A percentile compares a stretch with the other conserved stretches of the same genome.
These are phyloP conservation scores for Fusarium sp. DNA, from an alignment of 2,329 filamentous ascomycete species.

Conservation along the genomic window DNA sequence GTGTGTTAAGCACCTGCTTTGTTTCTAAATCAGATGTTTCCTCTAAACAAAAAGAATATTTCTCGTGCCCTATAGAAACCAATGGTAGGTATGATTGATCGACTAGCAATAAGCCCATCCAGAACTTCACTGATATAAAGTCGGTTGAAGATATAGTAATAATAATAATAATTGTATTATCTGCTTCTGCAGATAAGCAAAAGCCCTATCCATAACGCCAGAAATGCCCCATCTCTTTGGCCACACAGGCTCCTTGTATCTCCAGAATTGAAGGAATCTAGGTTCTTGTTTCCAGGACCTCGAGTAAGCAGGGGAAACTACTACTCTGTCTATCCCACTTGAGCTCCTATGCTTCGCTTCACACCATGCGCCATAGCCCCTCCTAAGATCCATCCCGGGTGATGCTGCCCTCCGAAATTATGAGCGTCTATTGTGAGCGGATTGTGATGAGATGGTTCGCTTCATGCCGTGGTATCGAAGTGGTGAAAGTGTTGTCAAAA, in stretches of 20 bases:
- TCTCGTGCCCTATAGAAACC: neutral
- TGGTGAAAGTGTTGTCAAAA: conserved; percentile 18
- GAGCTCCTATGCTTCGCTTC: conserved; percentile 11
- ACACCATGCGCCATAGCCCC: conserved; percentile 14
- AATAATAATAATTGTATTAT: conserved; percentile 31
- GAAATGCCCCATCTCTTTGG: conserved; percentile 37
- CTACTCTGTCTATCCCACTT: conserved; percentile 8
- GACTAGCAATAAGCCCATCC: neutral
- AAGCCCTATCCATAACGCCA: conserved; percentile 40
- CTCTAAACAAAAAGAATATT: neutral
- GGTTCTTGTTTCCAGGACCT: conserved; percentile 9
- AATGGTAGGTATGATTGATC: neutral
- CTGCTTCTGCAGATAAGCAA: conserved; percentile 36
- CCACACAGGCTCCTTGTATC: conserved; percentile 24
- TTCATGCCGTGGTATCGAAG: conserved; percentile 28
- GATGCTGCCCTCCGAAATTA: conserved; percentile 21
- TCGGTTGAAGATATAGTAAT: neutral
- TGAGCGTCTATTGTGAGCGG: conserved; percentile 29
- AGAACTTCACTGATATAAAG: neutral
- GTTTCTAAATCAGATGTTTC: neutral
- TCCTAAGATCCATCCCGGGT: conserved; percentile 1
- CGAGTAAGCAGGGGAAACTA: conserved; percentile 7
- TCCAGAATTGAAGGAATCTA: conserved; percentile 29
- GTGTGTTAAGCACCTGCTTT: neutral
- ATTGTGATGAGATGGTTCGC: conserved; percentile 22